A percentile compares a stretch with the other conserved stretches of the same genome.
phyloP scores from a whole-genome alignment of 371 early-diverging fungal species.

The Dinochytrium kinnereticum region DNA sequence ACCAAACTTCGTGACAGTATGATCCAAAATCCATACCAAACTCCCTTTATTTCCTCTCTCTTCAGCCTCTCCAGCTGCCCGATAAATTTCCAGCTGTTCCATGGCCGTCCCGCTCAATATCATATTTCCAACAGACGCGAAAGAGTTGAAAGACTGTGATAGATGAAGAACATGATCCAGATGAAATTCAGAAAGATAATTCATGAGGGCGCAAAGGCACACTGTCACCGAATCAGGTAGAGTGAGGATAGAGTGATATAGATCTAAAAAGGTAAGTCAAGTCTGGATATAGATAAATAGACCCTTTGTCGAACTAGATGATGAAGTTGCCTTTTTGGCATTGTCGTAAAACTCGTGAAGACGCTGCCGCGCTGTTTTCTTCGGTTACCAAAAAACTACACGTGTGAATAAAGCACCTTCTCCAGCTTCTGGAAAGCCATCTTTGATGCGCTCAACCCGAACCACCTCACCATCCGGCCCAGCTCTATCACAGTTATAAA shows the following conservation, averaged over 20 bases:
- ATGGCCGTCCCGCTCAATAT: conserved; percentile 76
- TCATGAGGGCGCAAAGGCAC: conserved; percentile 64
- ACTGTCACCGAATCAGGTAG: conserved; percentile 40
- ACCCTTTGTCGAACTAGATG: not conserved
- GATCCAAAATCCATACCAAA: conserved; percentile 69
- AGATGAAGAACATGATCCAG: conserved; percentile 61
- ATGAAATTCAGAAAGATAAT: conserved; percentile 68
- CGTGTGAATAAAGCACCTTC: conserved; percentile 14
- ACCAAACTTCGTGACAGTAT: conserved; percentile 77
- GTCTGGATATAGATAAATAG: not conserved
- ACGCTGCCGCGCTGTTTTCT: conserved; percentile 16
- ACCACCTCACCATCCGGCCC: conserved; percentile 48
- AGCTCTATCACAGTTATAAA: not conserved
- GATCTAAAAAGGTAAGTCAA: conserved; percentile 13
- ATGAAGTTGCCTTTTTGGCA: not conserved
- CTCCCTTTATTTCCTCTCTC: conserved; percentile 60
- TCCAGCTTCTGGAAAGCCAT: conserved; percentile 50
- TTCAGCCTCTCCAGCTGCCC: conserved; percentile 53
- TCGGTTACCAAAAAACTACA: too few species aligned
- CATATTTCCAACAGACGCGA: conserved; percentile 73
- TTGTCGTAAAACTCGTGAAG: conserved; percentile 28
- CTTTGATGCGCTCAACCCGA: conserved; percentile 66
- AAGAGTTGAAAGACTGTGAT: conserved; percentile 69
- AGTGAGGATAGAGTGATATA: conserved; percentile 30
- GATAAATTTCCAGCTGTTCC: conserved; percentile 75